Evolutionary conservation across 345 rosid species (phyloP), one percentile per base, ranked within the genome.

Genomic region (Murraya koenigii): DNA sequence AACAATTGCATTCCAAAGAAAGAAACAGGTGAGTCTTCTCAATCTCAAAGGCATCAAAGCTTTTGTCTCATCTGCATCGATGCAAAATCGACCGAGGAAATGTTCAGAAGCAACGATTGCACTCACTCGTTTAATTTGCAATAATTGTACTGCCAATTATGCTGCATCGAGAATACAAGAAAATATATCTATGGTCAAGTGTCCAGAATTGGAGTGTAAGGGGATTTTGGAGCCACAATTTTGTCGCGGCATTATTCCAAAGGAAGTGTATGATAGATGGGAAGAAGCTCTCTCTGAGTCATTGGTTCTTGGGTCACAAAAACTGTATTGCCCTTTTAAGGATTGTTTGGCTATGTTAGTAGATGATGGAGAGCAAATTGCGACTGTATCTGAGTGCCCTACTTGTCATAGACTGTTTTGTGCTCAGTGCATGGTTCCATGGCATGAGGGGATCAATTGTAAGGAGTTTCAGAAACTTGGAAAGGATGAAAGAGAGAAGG

Each of bases 1-100:
- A 39, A 39, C 13, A 8, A 39, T 39, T 39, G 8, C 3, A 14
- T 33, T 32, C 6, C 30, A 41, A 67, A 32, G 66, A 66, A 65
- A 20, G 75, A 74, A 54, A 25, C 63, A 0, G 83, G 71, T 7
- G 77, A 79, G 35, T 77, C 59, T 17, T 63, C 60, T 54, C 9
- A 15, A 39, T 39, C 13, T 39, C 13, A 39, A 9, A 39, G n/a
- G 44, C 2, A 39, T 39, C 10, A 39, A 4, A 59, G 64, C 8
- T 82, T 83, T 44, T 89, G 89, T 54, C 72, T 39, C 5, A 86
- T 85, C 41, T 85, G 88, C 82, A 77, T 62, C 55, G 91, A 87
- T 41, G 49, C 35, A 20, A 87, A 82, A 71, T 74, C 80, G 23
- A 6, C 0, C 0, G 47, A 33, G 3, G 72, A 81, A 58, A 82